Percentiles rank a stretch among this genome's conserved stretches.
phyloP scores from a whole-genome alignment of 805 yeast genomes.

The Millerozyma miso region DNA sequence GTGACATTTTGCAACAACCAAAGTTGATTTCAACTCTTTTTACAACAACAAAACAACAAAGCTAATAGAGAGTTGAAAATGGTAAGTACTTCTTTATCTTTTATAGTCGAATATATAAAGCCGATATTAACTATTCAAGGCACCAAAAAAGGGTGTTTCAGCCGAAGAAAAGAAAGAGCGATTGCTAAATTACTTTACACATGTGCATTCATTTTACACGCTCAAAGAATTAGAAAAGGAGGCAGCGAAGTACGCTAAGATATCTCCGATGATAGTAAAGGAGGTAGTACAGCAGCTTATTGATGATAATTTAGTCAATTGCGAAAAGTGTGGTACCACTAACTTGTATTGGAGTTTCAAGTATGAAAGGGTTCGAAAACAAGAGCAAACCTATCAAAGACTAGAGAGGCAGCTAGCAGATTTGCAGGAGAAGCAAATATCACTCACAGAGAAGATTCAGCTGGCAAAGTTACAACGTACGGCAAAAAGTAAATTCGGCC shows the following conservation, averaged over 20 bases:
- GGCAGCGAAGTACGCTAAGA: slow-evolving; percentile 44
- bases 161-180: slow-evolving; percentile 37
- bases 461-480: slow-evolving; percentile 6
- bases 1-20: no score
- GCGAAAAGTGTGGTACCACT: slow-evolving; percentile 53
- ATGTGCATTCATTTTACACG: slow-evolving; percentile 38
- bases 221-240: slow-evolving; percentile 49
- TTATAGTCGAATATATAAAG: no score
- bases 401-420: slow-evolving; percentile 10
- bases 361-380: slow-evolving; percentile 16
- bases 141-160: slow-evolving; percentile 26
- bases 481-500: slow-evolving; percentile 3
- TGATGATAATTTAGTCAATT: slow-evolving; percentile 46
- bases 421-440: slow-evolving; percentile 9
- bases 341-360: slow-evolving; percentile 50
- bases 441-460: slow-evolving; percentile 9
- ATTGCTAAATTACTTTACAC: slow-evolving; percentile 36
- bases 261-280: slow-evolving; percentile 53
- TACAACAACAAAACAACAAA: no score
- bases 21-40: no score
- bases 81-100: no score
- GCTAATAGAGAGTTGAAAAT: not conserved
- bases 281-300: slow-evolving; percentile 43
- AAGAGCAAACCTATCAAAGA: slow-evolving; percentile 9
- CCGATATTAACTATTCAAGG: slow-evolving; percentile 1